These are phyloP conservation scores for Fusarium coicis DNA, from an alignment of 2,329 filamentous ascomycete species.

Conservation along the genomic window DNA sequence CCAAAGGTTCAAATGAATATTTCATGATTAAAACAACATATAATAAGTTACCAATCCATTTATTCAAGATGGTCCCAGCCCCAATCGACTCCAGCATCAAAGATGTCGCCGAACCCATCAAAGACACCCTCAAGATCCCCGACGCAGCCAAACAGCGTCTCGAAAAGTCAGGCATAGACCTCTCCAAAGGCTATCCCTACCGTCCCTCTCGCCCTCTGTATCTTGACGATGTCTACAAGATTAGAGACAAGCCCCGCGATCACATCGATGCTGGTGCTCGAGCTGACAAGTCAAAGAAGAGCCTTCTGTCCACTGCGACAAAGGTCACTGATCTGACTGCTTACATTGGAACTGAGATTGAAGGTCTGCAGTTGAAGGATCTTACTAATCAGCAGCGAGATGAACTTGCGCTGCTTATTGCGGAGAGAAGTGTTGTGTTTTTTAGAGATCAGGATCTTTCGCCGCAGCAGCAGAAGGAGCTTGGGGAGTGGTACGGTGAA, in stretches of 20 bases:
- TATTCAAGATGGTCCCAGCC: slow-evolving; percentile 59
- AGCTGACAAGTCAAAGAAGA: slow-evolving; percentile 72
- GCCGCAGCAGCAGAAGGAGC: slow-evolving; percentile 70
- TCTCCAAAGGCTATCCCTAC: slow-evolving; percentile 77
- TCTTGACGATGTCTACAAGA: slow-evolving; percentile 74
- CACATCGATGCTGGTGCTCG: slow-evolving; percentile 71
- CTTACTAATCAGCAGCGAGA: slow-evolving; percentile 68
- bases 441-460: slow-evolving; percentile 71
- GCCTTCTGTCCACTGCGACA: slow-evolving; percentile 68
- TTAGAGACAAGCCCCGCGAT: slow-evolving; percentile 65
- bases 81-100: slow-evolving; percentile 71
- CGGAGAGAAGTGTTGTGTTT: slow-evolving; percentile 74
- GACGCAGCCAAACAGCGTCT: slow-evolving; percentile 66
- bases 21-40: fast-evolving
- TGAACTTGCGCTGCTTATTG: slow-evolving; percentile 70
- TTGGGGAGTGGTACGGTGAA: slow-evolving; percentile 72
- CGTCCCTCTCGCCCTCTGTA: slow-evolving; percentile 74
- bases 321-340: slow-evolving; percentile 71
- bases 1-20: neutral
- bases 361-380: slow-evolving; percentile 71
- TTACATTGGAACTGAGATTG: slow-evolving; percentile 73
- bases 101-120: slow-evolving; percentile 70
- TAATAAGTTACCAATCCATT: neutral
- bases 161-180: slow-evolving; percentile 74
- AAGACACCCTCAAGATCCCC: slow-evolving; percentile 73